Evolutionary conservation across 2,329 filamentous ascomycete genomes (phyloP).

Genomic region (Talaromyces sp.): DNA sequence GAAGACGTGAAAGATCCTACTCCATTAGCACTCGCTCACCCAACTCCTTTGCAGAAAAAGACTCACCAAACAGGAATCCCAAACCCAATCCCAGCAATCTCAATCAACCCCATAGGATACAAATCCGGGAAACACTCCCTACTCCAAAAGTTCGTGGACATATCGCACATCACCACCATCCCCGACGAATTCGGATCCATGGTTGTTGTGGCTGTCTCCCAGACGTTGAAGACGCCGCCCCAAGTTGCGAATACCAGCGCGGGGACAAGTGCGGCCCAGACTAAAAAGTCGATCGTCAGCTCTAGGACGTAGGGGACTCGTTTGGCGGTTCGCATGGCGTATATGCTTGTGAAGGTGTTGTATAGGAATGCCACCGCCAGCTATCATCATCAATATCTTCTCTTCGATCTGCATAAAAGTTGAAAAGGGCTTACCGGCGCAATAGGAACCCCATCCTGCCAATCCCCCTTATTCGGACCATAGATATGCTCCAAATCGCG

Average conservation of each 20-base stretch:
- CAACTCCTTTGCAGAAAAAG: not conserved
- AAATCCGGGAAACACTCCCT: constrained; percentile 29
- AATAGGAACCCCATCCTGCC: constrained; percentile 32
- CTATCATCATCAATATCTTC: constrained; percentile 13
- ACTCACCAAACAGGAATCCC: constrained; percentile 27
- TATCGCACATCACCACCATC: constrained; percentile 21
- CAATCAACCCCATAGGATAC: constrained; percentile 29
- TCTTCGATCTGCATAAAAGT: not conserved
- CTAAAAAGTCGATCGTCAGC: constrained; percentile 19
- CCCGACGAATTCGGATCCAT: not conserved
- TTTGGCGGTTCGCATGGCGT: constrained; percentile 10
- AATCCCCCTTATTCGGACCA: constrained; percentile 26
- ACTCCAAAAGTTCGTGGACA: constrained; percentile 26
- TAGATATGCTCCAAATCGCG: constrained; percentile 27
- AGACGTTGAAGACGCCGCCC: constrained; percentile 30
- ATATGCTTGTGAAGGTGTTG: constrained; percentile 23
- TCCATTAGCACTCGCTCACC: not conserved
- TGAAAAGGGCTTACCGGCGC: constrained; percentile 23
- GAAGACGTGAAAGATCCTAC: constrained; percentile 9
- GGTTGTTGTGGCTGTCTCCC: constrained; percentile 21
- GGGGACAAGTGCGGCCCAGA: constrained; percentile 22
- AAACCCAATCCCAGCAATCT: constrained; percentile 30
- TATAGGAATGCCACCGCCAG: constrained; percentile 22
- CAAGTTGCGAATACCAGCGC: constrained; percentile 28
- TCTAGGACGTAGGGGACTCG: constrained; percentile 16